phyloP scores from a whole-genome alignment of 768 basidiomycete species.

The Rhizopogon rudus region DNA sequence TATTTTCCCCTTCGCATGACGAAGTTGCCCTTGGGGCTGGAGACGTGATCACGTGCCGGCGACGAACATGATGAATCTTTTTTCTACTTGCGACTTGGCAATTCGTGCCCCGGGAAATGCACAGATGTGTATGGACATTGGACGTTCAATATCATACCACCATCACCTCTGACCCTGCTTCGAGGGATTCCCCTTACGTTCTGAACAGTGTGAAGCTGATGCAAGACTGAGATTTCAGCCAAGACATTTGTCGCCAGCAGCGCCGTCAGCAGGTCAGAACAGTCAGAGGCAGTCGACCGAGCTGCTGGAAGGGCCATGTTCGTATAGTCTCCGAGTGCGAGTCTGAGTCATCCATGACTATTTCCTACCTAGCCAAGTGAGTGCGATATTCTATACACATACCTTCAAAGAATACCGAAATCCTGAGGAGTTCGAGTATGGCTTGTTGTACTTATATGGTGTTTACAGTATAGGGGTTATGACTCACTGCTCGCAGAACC shows the following conservation, averaged over 20 bases:
- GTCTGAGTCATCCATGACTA: too few species aligned
- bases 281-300: neutral
- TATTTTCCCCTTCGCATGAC: too few species aligned
- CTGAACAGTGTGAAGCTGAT: neutral
- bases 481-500: too few species aligned
- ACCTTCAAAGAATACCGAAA: too few species aligned
- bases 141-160: neutral
- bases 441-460: too few species aligned
- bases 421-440: too few species aligned
- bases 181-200: neutral
- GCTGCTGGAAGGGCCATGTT: neutral
- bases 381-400: too few species aligned
- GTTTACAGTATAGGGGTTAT: too few species aligned
- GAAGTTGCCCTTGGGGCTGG: too few species aligned
- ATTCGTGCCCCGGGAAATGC: neutral
- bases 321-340: neutral
- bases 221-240: constrained; percentile 9
- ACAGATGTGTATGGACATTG: neutral
- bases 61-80: too few species aligned
- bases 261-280: neutral
- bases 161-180: neutral
- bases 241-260: neutral
- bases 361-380: too few species aligned
- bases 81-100: neutral
- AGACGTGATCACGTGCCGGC: too few species aligned